Percentiles rank a stretch among this genome's conserved stretches.
These are phyloP conservation scores for Conticribra guillardii DNA, from an alignment of 108 stramenopile genomes.

Conservation along the genomic window DNA sequence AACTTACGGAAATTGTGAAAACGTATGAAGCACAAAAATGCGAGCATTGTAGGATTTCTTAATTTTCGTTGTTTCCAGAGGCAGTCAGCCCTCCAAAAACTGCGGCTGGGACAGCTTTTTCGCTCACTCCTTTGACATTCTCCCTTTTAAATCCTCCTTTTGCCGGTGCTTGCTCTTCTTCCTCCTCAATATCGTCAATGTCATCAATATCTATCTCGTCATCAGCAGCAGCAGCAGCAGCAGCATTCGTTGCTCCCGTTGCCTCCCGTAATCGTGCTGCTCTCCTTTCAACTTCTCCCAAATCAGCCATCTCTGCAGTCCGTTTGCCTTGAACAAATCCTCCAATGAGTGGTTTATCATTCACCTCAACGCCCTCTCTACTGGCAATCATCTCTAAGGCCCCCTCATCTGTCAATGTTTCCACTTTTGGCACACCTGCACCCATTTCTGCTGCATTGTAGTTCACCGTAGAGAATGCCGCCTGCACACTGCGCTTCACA, in stretches of 20 bases:
- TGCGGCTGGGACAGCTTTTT: constrained; percentile 74
- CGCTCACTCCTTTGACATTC: constrained; percentile 40
- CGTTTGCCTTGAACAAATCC: constrained; percentile 74
- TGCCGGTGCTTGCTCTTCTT: constrained; percentile 27
- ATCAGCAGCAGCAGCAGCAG: constrained; percentile 44
- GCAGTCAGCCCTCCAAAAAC: constrained; percentile 78
- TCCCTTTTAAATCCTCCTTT: too few relatives aligned
- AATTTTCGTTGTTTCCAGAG: constrained; percentile 15
- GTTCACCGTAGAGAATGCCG: constrained; percentile 90
- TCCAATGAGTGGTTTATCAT: constrained; percentile 47
- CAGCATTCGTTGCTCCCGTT: constrained; percentile 28
- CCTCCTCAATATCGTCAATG: constrained; percentile 53
- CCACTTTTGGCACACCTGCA: constrained; percentile 52
- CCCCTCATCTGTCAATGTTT: constrained; percentile 75
- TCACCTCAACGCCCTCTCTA: constrained; percentile 71
- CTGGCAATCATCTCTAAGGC: constrained; percentile 85
- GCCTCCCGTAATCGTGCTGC: constrained; percentile 80
- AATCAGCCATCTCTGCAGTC: constrained; percentile 60
- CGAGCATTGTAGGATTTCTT: neutral
- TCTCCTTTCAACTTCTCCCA: constrained; percentile 90
- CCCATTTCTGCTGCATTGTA: constrained; percentile 92
- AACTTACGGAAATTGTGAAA: too few relatives aligned
- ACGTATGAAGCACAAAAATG: too few relatives aligned
- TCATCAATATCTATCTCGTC: constrained; percentile 88
- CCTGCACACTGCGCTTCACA: constrained; percentile 92